phyloP scores from a whole-genome alignment of 1,139 yeast genomes.

The Magnusiomyces tetraspermus region DNA sequence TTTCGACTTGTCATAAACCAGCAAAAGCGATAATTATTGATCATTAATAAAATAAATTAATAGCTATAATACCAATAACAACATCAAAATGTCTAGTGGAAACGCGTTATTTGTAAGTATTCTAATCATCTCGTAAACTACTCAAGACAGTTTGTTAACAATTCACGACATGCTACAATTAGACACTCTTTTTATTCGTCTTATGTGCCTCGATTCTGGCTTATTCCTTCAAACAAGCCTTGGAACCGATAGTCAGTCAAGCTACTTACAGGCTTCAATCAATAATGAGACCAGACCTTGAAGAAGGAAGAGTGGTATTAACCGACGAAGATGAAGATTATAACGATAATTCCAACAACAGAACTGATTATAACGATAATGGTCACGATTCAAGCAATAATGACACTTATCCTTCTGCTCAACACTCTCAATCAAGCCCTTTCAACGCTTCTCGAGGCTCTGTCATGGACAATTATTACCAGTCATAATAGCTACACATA shows the following conservation, averaged over 20 bases:
- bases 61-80: background rate
- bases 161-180: no score
- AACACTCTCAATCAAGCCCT: no score
- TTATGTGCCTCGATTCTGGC: constrained; percentile 5
- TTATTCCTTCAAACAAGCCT: constrained; percentile 8
- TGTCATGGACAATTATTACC: no score
- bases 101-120: background rate
- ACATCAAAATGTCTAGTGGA: background rate
- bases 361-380: no score
- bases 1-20: no score
- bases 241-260: constrained; percentile 10
- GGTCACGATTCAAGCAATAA: no score
- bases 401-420: no score
- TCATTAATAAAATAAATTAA: background rate
- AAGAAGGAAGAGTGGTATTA: background rate
- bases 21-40: no score
- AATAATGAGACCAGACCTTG: background rate
- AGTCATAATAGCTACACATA: no score
- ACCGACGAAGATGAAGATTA: constrained; percentile 7
- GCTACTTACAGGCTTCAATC: constrained; percentile 10
- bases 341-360: no score
- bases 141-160: background rate
- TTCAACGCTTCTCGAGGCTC: no score
- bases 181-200: constrained; percentile 7
- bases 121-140: background rate